Evolutionary conservation across 225 moss, liverwort and hornwort genomes (phyloP).

Genomic region (Lunularia cruciata): DNA sequence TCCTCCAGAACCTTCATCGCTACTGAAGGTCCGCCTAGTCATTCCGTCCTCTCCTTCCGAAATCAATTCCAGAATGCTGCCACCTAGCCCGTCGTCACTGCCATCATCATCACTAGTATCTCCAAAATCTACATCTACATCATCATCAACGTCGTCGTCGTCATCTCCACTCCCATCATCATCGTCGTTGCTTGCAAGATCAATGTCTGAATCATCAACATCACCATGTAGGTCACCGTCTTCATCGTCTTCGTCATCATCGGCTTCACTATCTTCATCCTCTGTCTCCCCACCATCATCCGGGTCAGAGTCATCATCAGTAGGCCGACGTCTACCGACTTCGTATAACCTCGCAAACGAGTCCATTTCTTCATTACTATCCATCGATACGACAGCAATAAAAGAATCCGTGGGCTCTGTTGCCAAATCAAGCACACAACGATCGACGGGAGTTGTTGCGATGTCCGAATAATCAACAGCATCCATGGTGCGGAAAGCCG

Average conservation of each 20-base stretch:
- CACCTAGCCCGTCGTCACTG: slow-evolving; percentile 75
- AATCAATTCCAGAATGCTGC: slow-evolving; percentile 79
- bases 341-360: slow-evolving; percentile 92
- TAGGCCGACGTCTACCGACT: slow-evolving; percentile 95
- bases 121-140: slow-evolving; percentile 74
- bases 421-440: slow-evolving; percentile 95
- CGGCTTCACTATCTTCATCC: slow-evolving; percentile 67
- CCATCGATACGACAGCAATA: slow-evolving; percentile 94
- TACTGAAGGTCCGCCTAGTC: slow-evolving; percentile 71
- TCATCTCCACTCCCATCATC: slow-evolving; percentile 66
- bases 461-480: slow-evolving; percentile 99
- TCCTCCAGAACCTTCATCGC: slow-evolving; percentile 80
- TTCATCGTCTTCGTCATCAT: slow-evolving; percentile 87
- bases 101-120: slow-evolving; percentile 76
- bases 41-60: slow-evolving; percentile 85
- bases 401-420: slow-evolving; percentile 97
- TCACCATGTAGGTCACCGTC: slow-evolving; percentile 74
- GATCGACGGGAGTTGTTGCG: slow-evolving; percentile 92
- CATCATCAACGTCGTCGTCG: slow-evolving; percentile 68
- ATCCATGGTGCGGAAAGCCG: slow-evolving; percentile 95
- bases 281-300: slow-evolving; percentile 89
- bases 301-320: slow-evolving; percentile 98
- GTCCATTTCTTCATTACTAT: slow-evolving; percentile 94
- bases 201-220: slow-evolving; percentile 85
- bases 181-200: slow-evolving; percentile 77